Evolutionary conservation across 1,284 basidiomycete species (phyloP).

Genomic region (Afroboletus lepidellus): DNA sequence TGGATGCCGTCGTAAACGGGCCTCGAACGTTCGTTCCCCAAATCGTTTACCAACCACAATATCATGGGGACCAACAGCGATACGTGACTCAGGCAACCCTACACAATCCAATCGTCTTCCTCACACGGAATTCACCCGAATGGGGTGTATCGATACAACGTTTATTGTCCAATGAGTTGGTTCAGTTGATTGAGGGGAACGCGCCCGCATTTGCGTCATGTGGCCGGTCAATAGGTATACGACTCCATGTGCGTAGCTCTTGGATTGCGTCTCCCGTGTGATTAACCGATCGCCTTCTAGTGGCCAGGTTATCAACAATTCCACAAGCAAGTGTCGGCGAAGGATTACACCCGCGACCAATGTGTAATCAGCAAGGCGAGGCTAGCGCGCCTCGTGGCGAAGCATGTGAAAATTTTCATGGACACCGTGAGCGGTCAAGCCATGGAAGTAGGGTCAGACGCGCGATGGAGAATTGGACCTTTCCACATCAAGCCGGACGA

Average conservation of each 20-base stretch:
- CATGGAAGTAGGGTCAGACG: constrained; percentile 38
- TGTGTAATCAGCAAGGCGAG: constrained; percentile 60
- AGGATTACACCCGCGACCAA: constrained; percentile 63
- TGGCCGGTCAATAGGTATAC: constrained; percentile 68
- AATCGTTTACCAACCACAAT: constrained; percentile 63
- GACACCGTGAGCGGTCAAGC: background rate
- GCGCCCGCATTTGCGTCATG: constrained; percentile 59
- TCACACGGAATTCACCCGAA: constrained; percentile 45
- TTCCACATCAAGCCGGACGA: constrained; percentile 57
- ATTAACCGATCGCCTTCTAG: constrained; percentile 32
- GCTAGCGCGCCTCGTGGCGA: constrained; percentile 60
- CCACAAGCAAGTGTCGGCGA: constrained; percentile 67
- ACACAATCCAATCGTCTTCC: constrained; percentile 59
- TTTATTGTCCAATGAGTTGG: constrained; percentile 41
- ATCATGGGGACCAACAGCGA: constrained; percentile 61
- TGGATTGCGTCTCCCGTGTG: constrained; percentile 36
- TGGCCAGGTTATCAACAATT: constrained; percentile 71
- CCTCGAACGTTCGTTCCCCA: constrained; percentile 56
- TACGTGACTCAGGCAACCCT: constrained; percentile 66
- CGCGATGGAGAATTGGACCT: constrained; percentile 54
- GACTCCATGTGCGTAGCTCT: constrained; percentile 37
- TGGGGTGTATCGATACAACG: constrained; percentile 56
- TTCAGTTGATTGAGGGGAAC: constrained; percentile 45
- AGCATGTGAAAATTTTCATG: constrained; percentile 39
- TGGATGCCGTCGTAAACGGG: constrained; percentile 16